Evolutionary conservation across 2,329 filamentous ascomycete species (phyloP), one percentile per base, ranked within the genome.

Genomic region (Dryadomyces sulphureus): DNA sequence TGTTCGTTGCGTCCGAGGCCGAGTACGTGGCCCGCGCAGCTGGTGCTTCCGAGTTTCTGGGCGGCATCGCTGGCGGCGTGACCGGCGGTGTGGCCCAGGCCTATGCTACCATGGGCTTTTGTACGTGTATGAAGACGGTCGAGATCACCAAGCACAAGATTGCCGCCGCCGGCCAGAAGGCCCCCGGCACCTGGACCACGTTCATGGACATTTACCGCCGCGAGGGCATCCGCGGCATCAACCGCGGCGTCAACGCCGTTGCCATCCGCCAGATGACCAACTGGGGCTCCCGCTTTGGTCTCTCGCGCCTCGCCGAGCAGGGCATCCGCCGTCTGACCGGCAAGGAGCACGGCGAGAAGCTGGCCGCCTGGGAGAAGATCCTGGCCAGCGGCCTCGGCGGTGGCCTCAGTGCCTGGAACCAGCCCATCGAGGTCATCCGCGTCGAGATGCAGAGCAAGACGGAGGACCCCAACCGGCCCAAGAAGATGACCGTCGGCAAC

Each of bases 391-490:
- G 79, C 54, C 63, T 98, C 9, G 92, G 92, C 69, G 92, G 92
- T 77, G 92, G 92, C 62, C 73, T 98, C 58, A 88, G 81, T 52
- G 92, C 92, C 54, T 98, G 92, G 92, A 98, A 98, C 70, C 92
- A 98, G 75, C 92, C 92, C 52, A 98, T 98, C 63, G 92, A 98
- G 77, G 92, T 98, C 62, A 95, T 98, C 63, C 87, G 92, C 54
- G 90, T 98, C 51, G 92, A 98, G 77, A 95, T 98, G 87, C 92
- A 98, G 79, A 94, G 86, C 72, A 96, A 95, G 81, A 95, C 83
- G 58, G 86, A 84, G 57, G 92, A 98, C 63, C 89, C 92, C 50
- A 96, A 96, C 73, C 84, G 92, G 45, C 92, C 92, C 57, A 94
- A 94, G 80, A 98, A 98, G 72, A 82, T 98, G 84, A 96, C 88